phyloP scores from a whole-genome alignment of 345 rosid species.

The Rhodamnia argentea region DNA sequence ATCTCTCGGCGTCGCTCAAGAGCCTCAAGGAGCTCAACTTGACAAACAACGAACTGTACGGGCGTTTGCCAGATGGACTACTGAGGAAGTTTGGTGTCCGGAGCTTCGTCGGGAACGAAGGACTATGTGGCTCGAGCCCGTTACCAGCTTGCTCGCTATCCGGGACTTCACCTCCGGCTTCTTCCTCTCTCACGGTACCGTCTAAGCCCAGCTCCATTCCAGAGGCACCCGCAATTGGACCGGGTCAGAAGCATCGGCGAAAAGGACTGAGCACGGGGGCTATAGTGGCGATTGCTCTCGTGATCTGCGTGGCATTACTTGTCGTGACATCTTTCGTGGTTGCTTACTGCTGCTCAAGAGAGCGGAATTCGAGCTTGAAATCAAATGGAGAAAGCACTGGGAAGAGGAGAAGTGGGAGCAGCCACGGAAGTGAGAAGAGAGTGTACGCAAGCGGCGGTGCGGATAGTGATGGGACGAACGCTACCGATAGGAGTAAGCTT shows the following conservation, averaged over 20 bases:
- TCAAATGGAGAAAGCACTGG: slow-evolving; percentile 33
- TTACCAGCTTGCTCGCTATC: slow-evolving; percentile 49
- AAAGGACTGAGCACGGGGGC: slow-evolving; percentile 49
- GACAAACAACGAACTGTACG: slow-evolving; percentile 68
- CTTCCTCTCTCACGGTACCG: slow-evolving; percentile 39
- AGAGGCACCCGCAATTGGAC: slow-evolving; percentile 21
- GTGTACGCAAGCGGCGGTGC: slow-evolving; percentile 28
- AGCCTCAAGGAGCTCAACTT: slow-evolving; percentile 48
- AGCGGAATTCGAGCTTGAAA: slow-evolving; percentile 24
- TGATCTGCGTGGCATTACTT: slow-evolving; percentile 45
- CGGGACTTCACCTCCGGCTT: slow-evolving; percentile 22
- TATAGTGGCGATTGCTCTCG: slow-evolving; percentile 59
- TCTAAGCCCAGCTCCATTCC: slow-evolving; percentile 79
- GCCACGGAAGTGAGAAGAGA: slow-evolving; percentile 39
- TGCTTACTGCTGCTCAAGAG: slow-evolving; percentile 61
- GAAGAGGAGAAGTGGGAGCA: slow-evolving; percentile 29
- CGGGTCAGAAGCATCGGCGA: slow-evolving; percentile 2
- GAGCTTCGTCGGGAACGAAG: slow-evolving; percentile 75
- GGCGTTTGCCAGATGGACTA: slow-evolving; percentile 41
- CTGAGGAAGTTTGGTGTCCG: slow-evolving; percentile 44
- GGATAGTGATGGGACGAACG: slow-evolving; percentile 73
- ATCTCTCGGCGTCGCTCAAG: slow-evolving; percentile 37
- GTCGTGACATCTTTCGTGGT: slow-evolving; percentile 46
- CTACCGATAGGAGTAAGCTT: slow-evolving; percentile 57
- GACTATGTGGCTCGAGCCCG: slow-evolving; percentile 68